These are phyloP conservation scores for Aschersonia sp. DNA, from an alignment of 2,329 filamentous ascomycete species.

Conservation along the genomic window DNA sequence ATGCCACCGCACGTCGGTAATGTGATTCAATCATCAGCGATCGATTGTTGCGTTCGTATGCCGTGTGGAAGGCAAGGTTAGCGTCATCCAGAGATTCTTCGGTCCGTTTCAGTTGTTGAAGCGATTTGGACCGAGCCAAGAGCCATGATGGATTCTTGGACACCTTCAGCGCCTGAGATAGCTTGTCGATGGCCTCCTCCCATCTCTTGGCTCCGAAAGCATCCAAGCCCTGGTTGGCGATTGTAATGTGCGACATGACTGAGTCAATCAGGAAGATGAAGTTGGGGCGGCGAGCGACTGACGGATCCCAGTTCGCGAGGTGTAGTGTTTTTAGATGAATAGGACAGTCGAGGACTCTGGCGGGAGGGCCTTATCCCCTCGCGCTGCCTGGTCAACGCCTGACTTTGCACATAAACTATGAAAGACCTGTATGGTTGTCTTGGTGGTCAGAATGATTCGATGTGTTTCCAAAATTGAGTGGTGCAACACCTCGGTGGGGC, in stretches of 20 bases:
- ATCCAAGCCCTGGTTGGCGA: constrained; percentile 47
- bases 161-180: constrained; percentile 50
- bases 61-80: constrained; percentile 47
- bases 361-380: too few relatives aligned
- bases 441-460: too few relatives aligned
- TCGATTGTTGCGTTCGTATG: constrained; percentile 54
- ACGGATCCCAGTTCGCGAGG: too few relatives aligned
- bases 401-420: too few relatives aligned
- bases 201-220: constrained; percentile 51
- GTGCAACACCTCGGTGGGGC: too few relatives aligned
- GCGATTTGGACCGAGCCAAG: constrained; percentile 66
- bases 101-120: constrained; percentile 48
- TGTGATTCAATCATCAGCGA: constrained; percentile 70
- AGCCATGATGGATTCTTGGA: constrained; percentile 64
- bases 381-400: too few relatives aligned
- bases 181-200: constrained; percentile 50
- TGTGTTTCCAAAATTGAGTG: too few relatives aligned
- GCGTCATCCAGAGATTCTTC: constrained; percentile 55
- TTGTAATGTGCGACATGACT: constrained; percentile 34
- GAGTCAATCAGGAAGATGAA: neutral
- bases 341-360: too few relatives aligned
- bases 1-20: constrained; percentile 60
- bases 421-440: too few relatives aligned
- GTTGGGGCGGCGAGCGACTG: too few relatives aligned
- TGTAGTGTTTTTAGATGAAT: too few relatives aligned